Evolutionary conservation across 2,329 filamentous ascomycete genomes (phyloP), one percentile per base, ranked within the genome.

Genomic region (Corniculantispora saksenae): DNA sequence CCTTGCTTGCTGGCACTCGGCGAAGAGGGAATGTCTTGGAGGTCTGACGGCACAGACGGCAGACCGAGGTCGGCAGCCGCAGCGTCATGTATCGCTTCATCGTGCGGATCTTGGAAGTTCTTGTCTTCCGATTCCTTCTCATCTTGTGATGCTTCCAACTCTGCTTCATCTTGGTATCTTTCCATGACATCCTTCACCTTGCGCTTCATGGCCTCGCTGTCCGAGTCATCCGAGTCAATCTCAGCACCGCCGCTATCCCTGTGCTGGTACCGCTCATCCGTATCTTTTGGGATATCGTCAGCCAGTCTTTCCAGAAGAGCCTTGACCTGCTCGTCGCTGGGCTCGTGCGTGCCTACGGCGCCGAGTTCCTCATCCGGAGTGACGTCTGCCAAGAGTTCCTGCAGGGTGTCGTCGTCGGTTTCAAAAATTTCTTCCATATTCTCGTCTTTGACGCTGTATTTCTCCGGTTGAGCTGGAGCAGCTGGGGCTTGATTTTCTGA

Each of bases 361-460:
- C 67, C 68, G 58, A 72, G 69, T 3, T 62, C 66, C 25, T 78
- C 75, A 13, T 79, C 76, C 0, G 76, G 70, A 40, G 73, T 73
- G 1, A 83, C 76, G 32, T 81, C 78, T 2, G 76, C 78, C 2
- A 87, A 76, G 12, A 87, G 76, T 66, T 85, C 83, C 63, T 86
- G 80, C 0, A 86, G 74, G 1, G 80, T 83, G 55, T 80, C 75
- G n/a, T 86, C 83, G 67, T 85, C 83, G 2, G 81, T 82, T 43
- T 78, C 74, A 32, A 82, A 76, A 21, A 83, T 70, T 1, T 76
- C 69, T 0, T 79, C 77, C 4, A 74, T 72, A 47, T 80, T 79
- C 0, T 79, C 76, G 50, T 76, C 73, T 0, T 75, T 73, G 0
- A 48, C 12, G n/a, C 25, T 13, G 13, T 9, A 35, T 10, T 64